Evolutionary conservation across 805 yeast genomes (phyloP).

Genomic region (Candida nemodendra): DNA sequence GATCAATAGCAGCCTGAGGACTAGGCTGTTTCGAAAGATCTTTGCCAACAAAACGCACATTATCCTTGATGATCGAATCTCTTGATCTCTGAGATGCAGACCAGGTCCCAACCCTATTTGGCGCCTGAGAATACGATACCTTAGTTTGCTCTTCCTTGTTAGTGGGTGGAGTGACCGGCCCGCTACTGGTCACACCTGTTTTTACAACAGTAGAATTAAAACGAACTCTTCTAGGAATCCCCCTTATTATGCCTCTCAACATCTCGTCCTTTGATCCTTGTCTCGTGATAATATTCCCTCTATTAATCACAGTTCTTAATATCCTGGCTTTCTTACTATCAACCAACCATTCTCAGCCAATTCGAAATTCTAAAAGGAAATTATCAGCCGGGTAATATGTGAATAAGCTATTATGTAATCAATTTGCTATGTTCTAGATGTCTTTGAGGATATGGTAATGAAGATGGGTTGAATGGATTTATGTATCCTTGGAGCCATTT

Average conservation of each 20-base stretch:
- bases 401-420: not conserved
- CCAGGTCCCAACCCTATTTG: slow-evolving; percentile 73
- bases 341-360: not conserved
- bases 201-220: slow-evolving; percentile 11
- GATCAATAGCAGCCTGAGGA: slow-evolving; percentile 81
- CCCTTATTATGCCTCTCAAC: not conserved
- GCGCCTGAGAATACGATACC: slow-evolving; percentile 55
- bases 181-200: slow-evolving; percentile 11
- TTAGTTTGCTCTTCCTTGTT: slow-evolving; percentile 9
- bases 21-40: slow-evolving; percentile 70
- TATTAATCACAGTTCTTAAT: not conserved
- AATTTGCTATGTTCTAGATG: too few species aligned
- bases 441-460: too few species aligned
- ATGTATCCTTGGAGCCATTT: too few species aligned
- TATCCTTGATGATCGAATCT: slow-evolving; percentile 48
- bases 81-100: slow-evolving; percentile 65
- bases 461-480: too few species aligned
- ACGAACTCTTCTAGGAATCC: not conserved
- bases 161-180: slow-evolving; percentile 14
- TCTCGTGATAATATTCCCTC: slow-evolving; percentile 4
- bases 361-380: not conserved
- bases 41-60: slow-evolving; percentile 69
- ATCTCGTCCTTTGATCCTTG: slow-evolving; percentile 1
- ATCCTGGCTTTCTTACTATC: not conserved
- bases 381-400: not conserved